Conservation (phyloP, 306 rosid genomes). For the Fagus crenata region DNA sequence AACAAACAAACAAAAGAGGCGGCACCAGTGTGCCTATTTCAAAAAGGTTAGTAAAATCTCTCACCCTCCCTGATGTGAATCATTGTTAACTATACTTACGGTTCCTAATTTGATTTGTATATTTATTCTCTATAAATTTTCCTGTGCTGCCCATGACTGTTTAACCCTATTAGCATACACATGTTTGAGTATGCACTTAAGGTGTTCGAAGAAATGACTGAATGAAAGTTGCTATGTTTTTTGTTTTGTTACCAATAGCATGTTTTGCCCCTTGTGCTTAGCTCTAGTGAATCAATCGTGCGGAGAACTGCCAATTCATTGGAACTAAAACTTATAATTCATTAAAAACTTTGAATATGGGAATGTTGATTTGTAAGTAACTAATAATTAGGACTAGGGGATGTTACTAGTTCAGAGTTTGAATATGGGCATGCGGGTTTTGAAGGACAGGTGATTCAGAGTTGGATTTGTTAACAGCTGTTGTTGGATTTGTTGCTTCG, state of each 20-base stretch:
- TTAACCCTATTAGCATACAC: too few relatives aligned
- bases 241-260: neutral
- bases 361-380: neutral
- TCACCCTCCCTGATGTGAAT: neutral
- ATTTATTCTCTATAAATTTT: neutral
- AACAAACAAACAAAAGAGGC: neutral
- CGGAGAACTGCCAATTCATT: neutral
- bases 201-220: constrained; percentile 7
- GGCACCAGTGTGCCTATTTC: neutral
- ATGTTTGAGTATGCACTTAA: neutral
- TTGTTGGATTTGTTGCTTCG: neutral
- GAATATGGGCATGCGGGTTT: neutral
- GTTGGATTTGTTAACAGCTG: neutral
- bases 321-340: too few relatives aligned
- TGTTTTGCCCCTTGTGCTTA: neutral
- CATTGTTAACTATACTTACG: neutral
- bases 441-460: too few relatives aligned
- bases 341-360: too few relatives aligned
- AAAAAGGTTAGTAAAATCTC: neutral
- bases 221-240: neutral
- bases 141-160: neutral
- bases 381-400: neutral
- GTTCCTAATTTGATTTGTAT: neutral
- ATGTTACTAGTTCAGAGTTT: neutral
- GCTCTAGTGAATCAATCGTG: neutral